Percentiles rank a stretch among this genome's conserved stretches.
Conservation (phyloP, 1,284 basidiomycete genomes). For the Cutaneotrichosporon mucoides region DNA sequence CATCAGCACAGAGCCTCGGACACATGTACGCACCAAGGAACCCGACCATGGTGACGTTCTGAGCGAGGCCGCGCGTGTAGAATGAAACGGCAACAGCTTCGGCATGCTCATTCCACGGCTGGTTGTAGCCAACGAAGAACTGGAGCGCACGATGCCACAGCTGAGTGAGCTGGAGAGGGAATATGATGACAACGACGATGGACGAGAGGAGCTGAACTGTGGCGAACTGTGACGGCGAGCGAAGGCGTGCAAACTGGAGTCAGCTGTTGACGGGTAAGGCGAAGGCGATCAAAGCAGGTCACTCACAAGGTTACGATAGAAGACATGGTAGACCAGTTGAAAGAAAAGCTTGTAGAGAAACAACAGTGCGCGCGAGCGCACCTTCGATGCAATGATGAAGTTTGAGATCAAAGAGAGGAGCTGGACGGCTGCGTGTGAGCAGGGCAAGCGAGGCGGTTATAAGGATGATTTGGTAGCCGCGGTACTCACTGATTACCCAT, state of each 20-base stretch:
- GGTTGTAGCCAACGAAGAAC: conserved; percentile 51
- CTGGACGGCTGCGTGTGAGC: conserved; percentile 44
- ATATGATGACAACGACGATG: conserved; percentile 54
- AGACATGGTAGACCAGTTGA: conserved; percentile 50
- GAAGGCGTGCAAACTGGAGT: conserved; percentile 42
- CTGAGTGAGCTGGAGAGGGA: conserved; percentile 55
- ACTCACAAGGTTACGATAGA: conserved; percentile 47
- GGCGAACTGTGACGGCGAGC: conserved; percentile 51
- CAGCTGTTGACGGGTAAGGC: too few species aligned
- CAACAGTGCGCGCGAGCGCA: conserved; percentile 54
- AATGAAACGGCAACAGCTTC: conserved; percentile 52
- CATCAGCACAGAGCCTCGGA: not conserved
- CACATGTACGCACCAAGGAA: conserved; percentile 44
- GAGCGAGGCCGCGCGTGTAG: conserved; percentile 56
- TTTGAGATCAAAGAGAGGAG: conserved; percentile 51
- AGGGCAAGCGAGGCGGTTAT: too few species aligned
- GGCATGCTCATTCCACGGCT: conserved; percentile 54
- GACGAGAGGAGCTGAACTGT: conserved; percentile 56
- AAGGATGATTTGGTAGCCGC: too few species aligned
- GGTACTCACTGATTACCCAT: conserved; percentile 53
- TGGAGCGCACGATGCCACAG: conserved; percentile 50
- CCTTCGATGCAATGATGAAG: conserved; percentile 54
- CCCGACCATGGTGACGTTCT: conserved; percentile 55
- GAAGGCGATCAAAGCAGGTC: too few species aligned
- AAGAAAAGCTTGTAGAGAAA: conserved; percentile 55